Evolutionary conservation across 805 yeast species (phyloP).

Genomic region (Candida lessepsii): DNA sequence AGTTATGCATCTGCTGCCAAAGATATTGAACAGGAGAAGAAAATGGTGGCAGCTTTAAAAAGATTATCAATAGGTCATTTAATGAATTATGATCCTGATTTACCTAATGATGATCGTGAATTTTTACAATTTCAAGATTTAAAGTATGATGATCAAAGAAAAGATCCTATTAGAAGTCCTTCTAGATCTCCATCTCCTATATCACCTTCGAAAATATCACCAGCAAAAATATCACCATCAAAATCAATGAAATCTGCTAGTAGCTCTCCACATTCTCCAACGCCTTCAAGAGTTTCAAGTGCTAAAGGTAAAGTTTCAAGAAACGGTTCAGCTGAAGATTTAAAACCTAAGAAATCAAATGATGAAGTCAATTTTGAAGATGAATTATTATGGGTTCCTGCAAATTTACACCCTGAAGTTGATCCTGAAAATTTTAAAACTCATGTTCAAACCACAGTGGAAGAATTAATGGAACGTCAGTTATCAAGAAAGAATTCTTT

Average conservation of each 20-base stretch:
- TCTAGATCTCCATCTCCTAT: constrained; percentile 13
- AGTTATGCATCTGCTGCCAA: constrained; percentile 58
- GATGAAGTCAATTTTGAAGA: constrained; percentile 16
- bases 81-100: constrained; percentile 66
- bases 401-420: constrained; percentile 88
- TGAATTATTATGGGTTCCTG: constrained; percentile 89
- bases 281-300: neutral
- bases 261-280: constrained; percentile 9
- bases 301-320: neutral
- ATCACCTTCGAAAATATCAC: constrained; percentile 1
- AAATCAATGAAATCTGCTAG: too few species aligned
- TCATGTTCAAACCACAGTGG: constrained; percentile 61
- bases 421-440: constrained; percentile 83
- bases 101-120: constrained; percentile 43
- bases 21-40: constrained; percentile 72
- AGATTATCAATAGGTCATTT: constrained; percentile 67
- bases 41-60: constrained; percentile 70
- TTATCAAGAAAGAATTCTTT: constrained; percentile 24
- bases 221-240: constrained; percentile 1
- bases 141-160: constrained; percentile 8
- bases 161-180: constrained; percentile 1
- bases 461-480: constrained; percentile 46
- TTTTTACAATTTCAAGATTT: constrained; percentile 20
- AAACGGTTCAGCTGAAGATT: neutral
- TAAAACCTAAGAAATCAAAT: constrained; percentile 13